Evolutionary conservation across 306 rosid genomes (phyloP).

Genomic region (Hippophae tibetana): DNA sequence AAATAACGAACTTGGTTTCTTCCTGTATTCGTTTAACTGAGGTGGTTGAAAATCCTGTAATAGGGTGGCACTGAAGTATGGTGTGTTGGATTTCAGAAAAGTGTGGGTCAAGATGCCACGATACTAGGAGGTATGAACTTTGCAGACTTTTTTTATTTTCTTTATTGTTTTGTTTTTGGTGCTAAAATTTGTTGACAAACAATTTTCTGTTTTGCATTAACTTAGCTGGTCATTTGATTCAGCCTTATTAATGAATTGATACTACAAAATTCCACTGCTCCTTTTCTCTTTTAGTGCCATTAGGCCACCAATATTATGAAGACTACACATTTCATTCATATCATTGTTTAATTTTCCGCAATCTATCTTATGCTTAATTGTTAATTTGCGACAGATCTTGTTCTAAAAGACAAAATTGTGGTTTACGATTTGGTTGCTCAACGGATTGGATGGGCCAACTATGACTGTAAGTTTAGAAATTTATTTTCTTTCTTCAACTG

Average conservation of each 20-base stretch:
- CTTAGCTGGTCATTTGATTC: too few species aligned
- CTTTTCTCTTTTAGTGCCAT: too few species aligned
- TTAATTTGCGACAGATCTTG: conserved; percentile 46
- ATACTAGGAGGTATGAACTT: conserved; percentile 57
- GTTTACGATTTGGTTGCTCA: conserved; percentile 67
- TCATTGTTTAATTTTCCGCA: neutral
- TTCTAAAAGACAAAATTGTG: conserved; percentile 58
- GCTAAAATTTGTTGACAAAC: neutral
- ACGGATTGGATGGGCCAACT: conserved; percentile 71
- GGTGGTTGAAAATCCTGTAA: conserved; percentile 3
- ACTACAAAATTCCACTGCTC: too few species aligned
- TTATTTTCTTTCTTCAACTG: neutral
- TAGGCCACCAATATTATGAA: too few species aligned
- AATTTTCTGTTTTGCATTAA: neutral
- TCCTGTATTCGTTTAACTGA: neutral
- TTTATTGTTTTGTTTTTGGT: neutral
- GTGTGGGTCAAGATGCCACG: conserved; percentile 47
- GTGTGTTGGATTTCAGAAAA: conserved; percentile 75
- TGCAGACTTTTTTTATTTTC: neutral
- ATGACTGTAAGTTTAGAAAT: conserved; percentile 56
- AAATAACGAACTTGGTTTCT: too few species aligned
- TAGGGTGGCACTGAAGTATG: conserved; percentile 51
- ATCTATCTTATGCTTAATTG: neutral
- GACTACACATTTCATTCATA: neutral
- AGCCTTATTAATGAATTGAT: too few species aligned